Percentiles rank a stretch among this genome's conserved stretches.
Evolutionary conservation across 257 asterid species (phyloP).

Genomic region (Verbascum thapsus): DNA sequence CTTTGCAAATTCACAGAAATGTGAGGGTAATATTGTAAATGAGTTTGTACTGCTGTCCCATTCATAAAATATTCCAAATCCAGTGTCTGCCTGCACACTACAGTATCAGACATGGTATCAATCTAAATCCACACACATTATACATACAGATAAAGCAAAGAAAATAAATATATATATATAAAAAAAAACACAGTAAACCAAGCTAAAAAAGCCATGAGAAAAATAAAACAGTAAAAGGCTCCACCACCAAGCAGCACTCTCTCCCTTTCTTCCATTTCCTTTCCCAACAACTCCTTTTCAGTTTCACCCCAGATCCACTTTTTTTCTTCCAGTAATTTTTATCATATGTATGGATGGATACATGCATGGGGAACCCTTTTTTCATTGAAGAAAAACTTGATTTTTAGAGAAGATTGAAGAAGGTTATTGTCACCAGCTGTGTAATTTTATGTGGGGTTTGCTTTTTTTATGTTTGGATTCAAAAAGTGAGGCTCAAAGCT

Average conservation of each 20-base stretch:
- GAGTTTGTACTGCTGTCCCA: constrained; percentile 11
- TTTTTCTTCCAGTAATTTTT: constrained; percentile 29
- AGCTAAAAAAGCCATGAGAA: constrained; percentile 31
- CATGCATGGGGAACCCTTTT: constrained; percentile 31
- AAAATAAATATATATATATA: not conserved
- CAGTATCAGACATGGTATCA: constrained; percentile 31
- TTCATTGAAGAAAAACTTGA: constrained; percentile 23
- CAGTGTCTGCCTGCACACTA: constrained; percentile 35
- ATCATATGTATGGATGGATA: not conserved
- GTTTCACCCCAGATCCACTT: constrained; percentile 44
- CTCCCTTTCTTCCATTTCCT: constrained; percentile 36
- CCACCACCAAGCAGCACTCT: constrained; percentile 33
- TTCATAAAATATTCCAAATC: constrained; percentile 48
- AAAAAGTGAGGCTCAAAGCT: constrained; percentile 26
- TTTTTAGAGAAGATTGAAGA: constrained; percentile 4
- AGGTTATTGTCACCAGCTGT: constrained; percentile 15
- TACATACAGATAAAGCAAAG: not conserved
- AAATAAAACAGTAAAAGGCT: constrained; percentile 34
- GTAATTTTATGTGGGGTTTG: constrained; percentile 26
- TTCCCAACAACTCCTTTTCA: constrained; percentile 45
- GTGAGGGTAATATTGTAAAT: too few species aligned
- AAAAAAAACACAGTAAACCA: constrained; percentile 26
- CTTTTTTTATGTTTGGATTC: constrained; percentile 26
- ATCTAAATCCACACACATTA: constrained; percentile 20
- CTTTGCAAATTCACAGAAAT: too few species aligned